Evolutionary conservation across 1,284 basidiomycete species (phyloP), one percentile per base, ranked within the genome.

Genomic region (Naganishia cerealis): DNA sequence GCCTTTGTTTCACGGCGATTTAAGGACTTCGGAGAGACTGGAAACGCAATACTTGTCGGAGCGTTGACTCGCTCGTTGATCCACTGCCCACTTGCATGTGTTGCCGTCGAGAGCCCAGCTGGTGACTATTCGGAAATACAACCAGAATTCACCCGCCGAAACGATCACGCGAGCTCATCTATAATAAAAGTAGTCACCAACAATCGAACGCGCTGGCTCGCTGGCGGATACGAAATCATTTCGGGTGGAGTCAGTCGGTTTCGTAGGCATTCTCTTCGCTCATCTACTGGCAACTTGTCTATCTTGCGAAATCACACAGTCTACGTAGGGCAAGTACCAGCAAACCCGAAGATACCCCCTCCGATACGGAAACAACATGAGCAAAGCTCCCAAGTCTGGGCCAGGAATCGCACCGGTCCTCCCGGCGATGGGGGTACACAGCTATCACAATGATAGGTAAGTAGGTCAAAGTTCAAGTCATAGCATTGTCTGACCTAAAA

Each of bases 391-490:
- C 8, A 66, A 66, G 15, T 56, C 54, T 3, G 66, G 61, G 38
- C 52, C 63, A 50, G 70, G 70, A 36, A 75, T 75, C 13, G 79
- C 78, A 29, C 80, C 79, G 8, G 79, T 80, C 26, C 69, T 81
- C 15, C 79, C 80, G 2, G 80, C 76, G 13, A 76, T 79, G 72
- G 78, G 79, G 8, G 68, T 80, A 48, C 76, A 80, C 70, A 76
- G 75, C 65, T 80, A 79, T 70, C 78, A 80, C 67, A 76, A 77
- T 56, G 80, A 80, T 63, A 79, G 78, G 80, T 79, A 71, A 72
- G 78, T 74, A 9, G 18, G 1, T 57, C 29, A 6, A 21, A 29
- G 15, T 42, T 67, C 24, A n/a, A 16, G 36, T n/a, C 21, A n/a
- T 21, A 16, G 15, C 43, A 29, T 3, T 55, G 18, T 16, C 15